Base-by-base conservation (phyloP, 2,329 filamentous ascomycete genomes). In the Tolypocladium nubicola region DNA sequence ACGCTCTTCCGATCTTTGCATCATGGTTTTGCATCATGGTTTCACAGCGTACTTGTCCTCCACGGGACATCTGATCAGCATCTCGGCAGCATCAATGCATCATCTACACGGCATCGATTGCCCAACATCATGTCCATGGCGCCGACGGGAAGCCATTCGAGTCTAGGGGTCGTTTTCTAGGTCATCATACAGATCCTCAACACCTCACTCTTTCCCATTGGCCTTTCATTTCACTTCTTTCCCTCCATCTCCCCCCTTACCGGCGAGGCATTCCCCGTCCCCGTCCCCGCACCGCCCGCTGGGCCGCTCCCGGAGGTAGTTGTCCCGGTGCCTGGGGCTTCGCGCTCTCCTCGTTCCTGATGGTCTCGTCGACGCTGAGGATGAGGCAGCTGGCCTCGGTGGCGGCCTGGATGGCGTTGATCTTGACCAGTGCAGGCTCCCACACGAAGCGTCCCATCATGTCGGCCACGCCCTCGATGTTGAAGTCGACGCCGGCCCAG, bases 401-500 rank as follows among this genome's bases (percentile, higher is more conserved):
- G 55, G 94, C 94, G 23, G 94, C 93, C 77, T 96, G 91, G 63
- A 99, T 88, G 64, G 94, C 94, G 73, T 99, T 99, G 73, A 95
- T 81, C 85, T 99, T 99, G 70, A 99, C 89, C 62, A 97, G 79
- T 53, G 89, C 88, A 7, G 94, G 94, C 76, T 99, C 94, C 94
- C 94, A 99, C 47, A 99, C 94, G 72, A 97, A 99, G 57, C 83
- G 86, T 71, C 90, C 88, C 82, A 97, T 87, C 80, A 97, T 97
- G 76, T 99, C 89, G 58, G 90, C 81, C 61, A 97, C 89, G 61
- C 92, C 92, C 76, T 99, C 94, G 67, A 91, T 85, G 64, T 86
- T 79, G 70, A 99, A 97, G 76, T 99, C 94, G 35, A 99, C 93
- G 70, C 94, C 94, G 5, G 92, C 91, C 94, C 94, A 99, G 55